A percentile compares a stretch with the other conserved stretches of the same genome.
phyloP scores from a whole-genome alignment of 2,329 filamentous ascomycete species.

The Xylariomycetidae sp. region DNA sequence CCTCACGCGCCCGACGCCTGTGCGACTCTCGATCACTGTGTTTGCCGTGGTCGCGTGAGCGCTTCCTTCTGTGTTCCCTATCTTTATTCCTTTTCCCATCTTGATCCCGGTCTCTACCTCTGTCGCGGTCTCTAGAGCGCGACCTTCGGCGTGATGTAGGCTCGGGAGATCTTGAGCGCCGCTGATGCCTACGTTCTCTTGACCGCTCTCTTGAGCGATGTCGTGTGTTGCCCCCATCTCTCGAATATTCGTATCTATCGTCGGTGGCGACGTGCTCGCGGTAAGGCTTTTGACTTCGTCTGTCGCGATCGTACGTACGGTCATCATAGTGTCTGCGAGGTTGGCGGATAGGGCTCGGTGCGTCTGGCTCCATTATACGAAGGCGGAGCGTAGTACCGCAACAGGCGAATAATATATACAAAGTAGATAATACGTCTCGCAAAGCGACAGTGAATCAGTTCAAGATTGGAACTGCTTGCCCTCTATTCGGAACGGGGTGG shows the following conservation, averaged over 20 bases:
- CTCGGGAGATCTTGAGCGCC: slow-evolving; percentile 23
- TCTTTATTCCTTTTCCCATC: slow-evolving; percentile 22
- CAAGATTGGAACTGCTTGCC: no score
- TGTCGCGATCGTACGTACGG: slow-evolving; percentile 16
- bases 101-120: slow-evolving; percentile 12
- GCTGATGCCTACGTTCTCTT: slow-evolving; percentile 14
- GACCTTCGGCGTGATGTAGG: slow-evolving; percentile 15
- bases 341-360: no score
- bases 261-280: no score
- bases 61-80: slow-evolving; percentile 23
- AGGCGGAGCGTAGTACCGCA: no score
- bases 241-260: slow-evolving; percentile 10
- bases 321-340: no score
- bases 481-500: no score
- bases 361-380: no score
- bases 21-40: slow-evolving; percentile 19
- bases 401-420: no score
- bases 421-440: no score
- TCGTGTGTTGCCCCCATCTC: slow-evolving; percentile 9
- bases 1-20: slow-evolving; percentile 16
- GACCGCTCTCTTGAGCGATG: slow-evolving; percentile 16
- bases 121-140: slow-evolving; percentile 20
- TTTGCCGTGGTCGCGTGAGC: slow-evolving; percentile 29
- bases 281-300: slow-evolving; percentile 12
- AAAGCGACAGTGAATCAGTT: no score